A percentile compares a stretch with the other conserved stretches of the same genome.
These are phyloP conservation scores for Amphirosellinia nigrospora DNA, from an alignment of 495 filamentous ascomycete species.

Conservation along the genomic window DNA sequence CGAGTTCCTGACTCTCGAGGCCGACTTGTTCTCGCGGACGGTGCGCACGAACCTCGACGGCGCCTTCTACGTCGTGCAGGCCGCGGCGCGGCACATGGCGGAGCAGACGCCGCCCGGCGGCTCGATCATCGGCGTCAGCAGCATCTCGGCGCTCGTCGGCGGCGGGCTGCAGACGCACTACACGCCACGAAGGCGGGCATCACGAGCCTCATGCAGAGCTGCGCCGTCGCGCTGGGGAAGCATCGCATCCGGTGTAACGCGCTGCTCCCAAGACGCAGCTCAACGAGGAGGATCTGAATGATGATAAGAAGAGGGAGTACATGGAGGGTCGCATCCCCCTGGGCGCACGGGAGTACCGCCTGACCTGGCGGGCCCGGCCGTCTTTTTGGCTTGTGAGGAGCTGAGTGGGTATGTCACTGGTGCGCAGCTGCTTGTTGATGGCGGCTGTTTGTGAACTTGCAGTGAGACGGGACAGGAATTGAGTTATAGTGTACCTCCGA, in stretches of 20 bases:
- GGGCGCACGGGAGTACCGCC: conserved; percentile 71
- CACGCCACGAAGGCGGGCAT: conserved; percentile 90
- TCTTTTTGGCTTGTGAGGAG: conserved; percentile 82
- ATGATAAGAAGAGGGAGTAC: conserved; percentile 74
- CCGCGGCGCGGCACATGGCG: conserved; percentile 80
- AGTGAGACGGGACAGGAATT: conserved; percentile 38
- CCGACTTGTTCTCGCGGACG: conserved; percentile 66
- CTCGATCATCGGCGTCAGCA: conserved; percentile 81
- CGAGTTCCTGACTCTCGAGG: conserved; percentile 75
- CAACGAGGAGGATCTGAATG: conserved; percentile 79
- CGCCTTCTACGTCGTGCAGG: conserved; percentile 84
- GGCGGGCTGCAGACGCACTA: conserved; percentile 84
- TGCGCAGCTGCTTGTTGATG: conserved; percentile 85
- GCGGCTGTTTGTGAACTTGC: conserved; percentile 67
- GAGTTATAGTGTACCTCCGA: neutral
- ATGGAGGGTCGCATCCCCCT: conserved; percentile 87
- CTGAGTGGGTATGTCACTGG: conserved; percentile 83
- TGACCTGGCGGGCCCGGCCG: conserved; percentile 82
- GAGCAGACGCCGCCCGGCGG: conserved; percentile 68
- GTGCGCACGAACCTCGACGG: conserved; percentile 83
- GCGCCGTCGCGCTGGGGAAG: conserved; percentile 77
- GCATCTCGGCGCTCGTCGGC: conserved; percentile 85
- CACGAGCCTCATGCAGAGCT: conserved; percentile 82
- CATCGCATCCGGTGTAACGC: conserved; percentile 85
- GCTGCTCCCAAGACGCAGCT: conserved; percentile 79